phyloP scores from a whole-genome alignment of 2,329 filamentous ascomycete genomes.

The Plectosphaerella sp. region DNA sequence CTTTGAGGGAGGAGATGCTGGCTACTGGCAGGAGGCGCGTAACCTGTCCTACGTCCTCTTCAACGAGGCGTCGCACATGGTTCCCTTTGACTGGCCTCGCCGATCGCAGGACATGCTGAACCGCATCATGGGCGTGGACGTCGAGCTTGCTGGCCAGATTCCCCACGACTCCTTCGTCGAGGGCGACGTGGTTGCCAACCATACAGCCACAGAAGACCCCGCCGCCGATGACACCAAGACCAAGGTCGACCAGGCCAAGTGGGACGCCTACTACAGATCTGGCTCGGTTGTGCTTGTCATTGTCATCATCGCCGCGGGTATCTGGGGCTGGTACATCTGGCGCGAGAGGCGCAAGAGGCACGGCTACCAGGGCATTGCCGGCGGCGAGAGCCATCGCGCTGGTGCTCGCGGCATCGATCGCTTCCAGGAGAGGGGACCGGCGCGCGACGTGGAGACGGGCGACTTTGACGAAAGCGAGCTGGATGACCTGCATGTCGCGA shows the following conservation, averaged over 20 bases:
- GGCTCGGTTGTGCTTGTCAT: slow-evolving; percentile 82
- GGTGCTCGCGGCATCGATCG: slow-evolving; percentile 32
- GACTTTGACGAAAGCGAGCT: slow-evolving; percentile 65
- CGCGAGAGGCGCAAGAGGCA: slow-evolving; percentile 51
- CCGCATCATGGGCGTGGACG: slow-evolving; percentile 90
- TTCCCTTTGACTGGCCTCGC: slow-evolving; percentile 87
- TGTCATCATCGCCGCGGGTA: slow-evolving; percentile 65
- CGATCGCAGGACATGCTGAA: slow-evolving; percentile 94
- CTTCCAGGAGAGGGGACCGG: slow-evolving; percentile 40
- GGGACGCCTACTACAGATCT: slow-evolving; percentile 83
- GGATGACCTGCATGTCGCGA: slow-evolving; percentile 53
- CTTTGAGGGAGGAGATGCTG: slow-evolving; percentile 82
- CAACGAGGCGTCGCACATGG: slow-evolving; percentile 97
- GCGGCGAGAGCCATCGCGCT: slow-evolving; percentile 26
- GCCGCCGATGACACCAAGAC: slow-evolving; percentile 53
- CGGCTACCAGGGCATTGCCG: slow-evolving; percentile 49
- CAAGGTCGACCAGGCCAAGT: slow-evolving; percentile 75
- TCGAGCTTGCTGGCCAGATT: slow-evolving; percentile 76
- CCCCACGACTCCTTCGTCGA: slow-evolving; percentile 79
- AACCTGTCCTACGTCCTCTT: slow-evolving; percentile 96
- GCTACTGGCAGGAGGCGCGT: slow-evolving; percentile 89
- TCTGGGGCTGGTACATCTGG: slow-evolving; percentile 74
- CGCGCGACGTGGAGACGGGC: slow-evolving; percentile 55
- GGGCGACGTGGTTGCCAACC: slow-evolving; percentile 73
- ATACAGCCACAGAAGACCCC: slow-evolving; percentile 59